These are phyloP conservation scores for Amphibolis antarctica DNA, from an alignment of 106 monocot genomes.

Conservation along the genomic window DNA sequence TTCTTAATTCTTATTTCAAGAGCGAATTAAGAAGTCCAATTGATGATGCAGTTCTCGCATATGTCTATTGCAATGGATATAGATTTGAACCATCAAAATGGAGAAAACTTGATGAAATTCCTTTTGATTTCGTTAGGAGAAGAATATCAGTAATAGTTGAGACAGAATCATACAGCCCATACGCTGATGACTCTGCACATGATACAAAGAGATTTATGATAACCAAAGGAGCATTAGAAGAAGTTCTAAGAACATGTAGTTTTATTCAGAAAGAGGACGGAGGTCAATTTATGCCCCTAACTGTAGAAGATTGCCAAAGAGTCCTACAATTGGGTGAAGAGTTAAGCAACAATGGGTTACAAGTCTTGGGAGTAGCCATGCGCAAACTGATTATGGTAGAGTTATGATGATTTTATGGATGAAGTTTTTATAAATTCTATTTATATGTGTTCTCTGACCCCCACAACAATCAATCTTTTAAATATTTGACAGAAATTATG, in stretches of 20 bases:
- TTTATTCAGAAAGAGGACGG: conserved; percentile 15
- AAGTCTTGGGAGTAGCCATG: conserved; percentile 32
- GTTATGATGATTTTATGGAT: no score
- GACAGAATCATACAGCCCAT: neutral
- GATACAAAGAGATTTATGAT: conserved; percentile 12
- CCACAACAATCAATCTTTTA: no score
- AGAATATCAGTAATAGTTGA: conserved; percentile 25
- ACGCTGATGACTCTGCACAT: neutral
- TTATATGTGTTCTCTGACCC: no score
- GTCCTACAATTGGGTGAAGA: conserved; percentile 24
- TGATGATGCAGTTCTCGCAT: conserved; percentile 36
- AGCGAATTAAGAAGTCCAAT: conserved; percentile 20
- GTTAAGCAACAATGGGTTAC: conserved; percentile 28
- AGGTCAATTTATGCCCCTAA: conserved; percentile 10
- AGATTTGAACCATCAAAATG: no score
- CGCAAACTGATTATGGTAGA: conserved; percentile 12
- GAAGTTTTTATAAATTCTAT: no score
- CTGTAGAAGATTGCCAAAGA: conserved; percentile 15
- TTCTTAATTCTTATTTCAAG: conserved; percentile 38
- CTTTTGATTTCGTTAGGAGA: conserved; percentile 33
- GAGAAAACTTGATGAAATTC: conserved; percentile 23
- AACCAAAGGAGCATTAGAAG: conserved; percentile 28
- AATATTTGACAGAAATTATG: no score
- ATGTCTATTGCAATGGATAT: conserved; percentile 8
- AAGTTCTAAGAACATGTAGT: conserved; percentile 9